Evolutionary conservation across 2,329 filamentous ascomycete species (phyloP).

Genomic region (Allantophomopsis lycopodina): DNA sequence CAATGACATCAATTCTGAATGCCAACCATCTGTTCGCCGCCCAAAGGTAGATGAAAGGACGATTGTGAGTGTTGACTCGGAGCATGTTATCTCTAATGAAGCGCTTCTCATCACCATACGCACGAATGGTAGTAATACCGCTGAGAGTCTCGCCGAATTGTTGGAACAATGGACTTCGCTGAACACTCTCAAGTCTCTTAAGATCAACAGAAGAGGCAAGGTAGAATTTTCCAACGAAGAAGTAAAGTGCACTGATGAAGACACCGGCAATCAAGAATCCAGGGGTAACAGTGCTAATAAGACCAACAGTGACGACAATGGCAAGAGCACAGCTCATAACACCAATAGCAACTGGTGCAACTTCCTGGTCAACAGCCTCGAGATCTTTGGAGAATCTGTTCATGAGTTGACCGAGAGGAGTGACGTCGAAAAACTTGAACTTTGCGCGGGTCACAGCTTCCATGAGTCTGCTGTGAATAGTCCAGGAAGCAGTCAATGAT

Average conservation of each 20-base stretch:
- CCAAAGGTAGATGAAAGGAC: constrained; percentile 95
- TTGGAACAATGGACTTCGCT: constrained; percentile 90
- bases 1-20: constrained; percentile 80
- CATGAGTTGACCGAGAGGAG: constrained; percentile 90
- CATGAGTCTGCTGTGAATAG: constrained; percentile 70
- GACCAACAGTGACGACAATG: constrained; percentile 69
- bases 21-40: constrained; percentile 93
- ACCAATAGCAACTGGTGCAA: constrained; percentile 79
- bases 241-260: constrained; percentile 75
- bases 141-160: constrained; percentile 94
- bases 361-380: constrained; percentile 88
- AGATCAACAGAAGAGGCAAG: constrained; percentile 86
- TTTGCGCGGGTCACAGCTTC: constrained; percentile 71
- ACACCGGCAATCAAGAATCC: constrained; percentile 76
- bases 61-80: constrained; percentile 79
- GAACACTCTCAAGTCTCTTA: constrained; percentile 87
- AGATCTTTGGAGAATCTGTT: constrained; percentile 98
- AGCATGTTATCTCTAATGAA: constrained; percentile 86
- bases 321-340: constrained; percentile 50
- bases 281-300: constrained; percentile 84
- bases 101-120: constrained; percentile 84
- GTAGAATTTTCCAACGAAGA: constrained; percentile 76
- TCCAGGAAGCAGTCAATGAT: constrained; percentile 75
- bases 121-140: constrained; percentile 92
- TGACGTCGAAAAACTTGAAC: constrained; percentile 97